Base-by-base conservation (phyloP, 140 eudicot genomes). In the Artemisia princeps region DNA sequence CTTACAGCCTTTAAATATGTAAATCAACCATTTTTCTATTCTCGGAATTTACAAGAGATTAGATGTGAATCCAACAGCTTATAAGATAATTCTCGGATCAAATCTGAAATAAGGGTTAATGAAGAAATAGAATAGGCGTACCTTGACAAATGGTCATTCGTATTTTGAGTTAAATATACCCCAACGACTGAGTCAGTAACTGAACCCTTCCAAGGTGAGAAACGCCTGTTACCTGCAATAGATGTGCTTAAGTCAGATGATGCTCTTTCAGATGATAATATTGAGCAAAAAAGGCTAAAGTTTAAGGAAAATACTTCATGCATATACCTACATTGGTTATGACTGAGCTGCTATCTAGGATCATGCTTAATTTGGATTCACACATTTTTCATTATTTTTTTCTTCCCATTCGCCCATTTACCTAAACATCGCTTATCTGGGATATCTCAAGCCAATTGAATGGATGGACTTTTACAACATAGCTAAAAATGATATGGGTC, bases 171-270 rank as follows among this genome's bases (percentile, higher is more conserved):
- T 60, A 87, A 74, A 67, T 60, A 87, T 49, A 83, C 94, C 60
- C 95, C 95, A 65, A 78, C 83, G 19, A 84, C 69, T 2, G 95
- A 87, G 23, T 20, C 23, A 1, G 79, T 75, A 0, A 87, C 87
- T 10, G 95, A 84, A n/a, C 95, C 85, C 75, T 87, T 85, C 95
- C 95, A 87, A 63, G 68, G 79, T 49, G 89, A 82, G 79, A 84
- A 87, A 10, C 75, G 72, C 55, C 94, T 82, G 68, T 82, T 55
- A 62, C 95, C 95, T 87, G 83, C 9, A 6, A 74, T 17, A 48
- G 45, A 16, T 62, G 40, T 54, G 30, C 54, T 22, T 23, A 62
- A 57, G 57, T 68, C 40, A 70, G 55, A n/a, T 28, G 15, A 69
- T 62, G 46, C 48, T 42, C 28, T 76, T 56, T 20, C 23, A 70